phyloP scores from a whole-genome alignment of 352 stramenopile genomes.

The Peronosclerospora sorghi region DNA sequence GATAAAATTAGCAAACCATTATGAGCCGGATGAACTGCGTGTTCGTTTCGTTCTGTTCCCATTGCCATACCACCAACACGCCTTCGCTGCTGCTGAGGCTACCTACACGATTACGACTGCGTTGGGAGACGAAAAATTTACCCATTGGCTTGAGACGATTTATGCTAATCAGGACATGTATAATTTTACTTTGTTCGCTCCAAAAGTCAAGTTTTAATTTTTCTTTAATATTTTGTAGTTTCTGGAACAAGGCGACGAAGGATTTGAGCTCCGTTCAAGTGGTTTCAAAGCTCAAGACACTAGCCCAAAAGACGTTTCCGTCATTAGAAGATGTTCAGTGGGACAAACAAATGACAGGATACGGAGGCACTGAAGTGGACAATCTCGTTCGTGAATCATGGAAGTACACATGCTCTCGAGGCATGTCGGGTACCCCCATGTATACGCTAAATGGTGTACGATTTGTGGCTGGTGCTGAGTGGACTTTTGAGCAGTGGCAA shows the following conservation, averaged over 20 bases:
- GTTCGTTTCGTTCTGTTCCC: constrained; percentile 67
- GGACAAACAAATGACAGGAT: constrained; percentile 60
- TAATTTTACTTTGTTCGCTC: not conserved
- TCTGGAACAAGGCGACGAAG: constrained; percentile 77
- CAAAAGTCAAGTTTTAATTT: no score
- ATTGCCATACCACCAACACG: constrained; percentile 67
- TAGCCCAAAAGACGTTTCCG: constrained; percentile 63
- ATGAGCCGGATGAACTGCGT: constrained; percentile 43
- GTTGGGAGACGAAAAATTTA: constrained; percentile 49
- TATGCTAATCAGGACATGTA: constrained; percentile 73
- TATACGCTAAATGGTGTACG: constrained; percentile 76
- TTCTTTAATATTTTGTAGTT: constrained; percentile 17
- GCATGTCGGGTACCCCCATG: constrained; percentile 61
- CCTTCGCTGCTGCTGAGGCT: constrained; percentile 49
- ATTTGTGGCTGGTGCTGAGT: constrained; percentile 56
- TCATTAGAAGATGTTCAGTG: constrained; percentile 50
- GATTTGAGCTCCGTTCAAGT: constrained; percentile 63
- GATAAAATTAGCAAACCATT: constrained; percentile 45
- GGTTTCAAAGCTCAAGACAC: constrained; percentile 36
- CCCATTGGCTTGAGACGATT: constrained; percentile 61
- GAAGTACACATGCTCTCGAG: constrained; percentile 75
- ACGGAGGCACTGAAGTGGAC: constrained; percentile 61
- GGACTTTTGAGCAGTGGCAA: constrained; percentile 56
- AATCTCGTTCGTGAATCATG: constrained; percentile 44
- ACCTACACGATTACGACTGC: constrained; percentile 53